These are phyloP conservation scores for Noccaea caerulescens DNA, from an alignment of 345 rosid species.

Conservation along the genomic window DNA sequence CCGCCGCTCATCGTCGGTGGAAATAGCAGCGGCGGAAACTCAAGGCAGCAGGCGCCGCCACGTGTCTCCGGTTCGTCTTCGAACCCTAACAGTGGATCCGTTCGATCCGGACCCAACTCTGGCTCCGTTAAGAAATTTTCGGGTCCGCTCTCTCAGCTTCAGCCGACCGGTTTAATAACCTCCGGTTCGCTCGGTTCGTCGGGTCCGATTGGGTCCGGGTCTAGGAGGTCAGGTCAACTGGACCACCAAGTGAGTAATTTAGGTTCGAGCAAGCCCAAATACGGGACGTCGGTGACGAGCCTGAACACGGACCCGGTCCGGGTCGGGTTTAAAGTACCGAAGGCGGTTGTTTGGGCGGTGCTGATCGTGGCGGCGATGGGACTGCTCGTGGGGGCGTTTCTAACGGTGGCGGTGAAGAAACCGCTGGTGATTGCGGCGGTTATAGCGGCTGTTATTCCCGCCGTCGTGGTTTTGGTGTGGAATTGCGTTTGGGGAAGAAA, in stretches of 20 bases:
- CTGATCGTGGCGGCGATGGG: constrained; percentile 63
- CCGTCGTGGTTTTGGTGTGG: constrained; percentile 61
- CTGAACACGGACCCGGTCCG: constrained; percentile 62
- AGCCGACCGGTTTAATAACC: constrained; percentile 92
- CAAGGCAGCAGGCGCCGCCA: constrained; percentile 54
- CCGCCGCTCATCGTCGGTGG: constrained; percentile 47
- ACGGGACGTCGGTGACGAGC: constrained; percentile 84
- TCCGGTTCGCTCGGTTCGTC: constrained; percentile 70
- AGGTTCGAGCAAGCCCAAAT: constrained; percentile 56
- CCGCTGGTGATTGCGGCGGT: constrained; percentile 68
- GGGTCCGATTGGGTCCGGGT: constrained; percentile 43
- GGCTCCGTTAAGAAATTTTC: constrained; percentile 72
- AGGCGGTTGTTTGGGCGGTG: constrained; percentile 74
- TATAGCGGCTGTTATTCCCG: constrained; percentile 58
- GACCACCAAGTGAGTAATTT: constrained; percentile 48
- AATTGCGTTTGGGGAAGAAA: constrained; percentile 74
- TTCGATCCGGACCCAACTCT: constrained; percentile 83
- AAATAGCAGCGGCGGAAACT: constrained; percentile 42
- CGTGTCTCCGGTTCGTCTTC: constrained; percentile 52
- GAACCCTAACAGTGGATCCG: constrained; percentile 83
- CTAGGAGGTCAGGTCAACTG: constrained; percentile 76
- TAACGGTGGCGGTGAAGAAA: constrained; percentile 81
- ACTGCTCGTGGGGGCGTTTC: constrained; percentile 71
- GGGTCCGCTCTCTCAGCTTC: constrained; percentile 71
- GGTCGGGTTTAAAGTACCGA: constrained; percentile 80